Evolutionary conservation across 305 asterid species (phyloP).

Genomic region (Stenogyne calaminthoides): DNA sequence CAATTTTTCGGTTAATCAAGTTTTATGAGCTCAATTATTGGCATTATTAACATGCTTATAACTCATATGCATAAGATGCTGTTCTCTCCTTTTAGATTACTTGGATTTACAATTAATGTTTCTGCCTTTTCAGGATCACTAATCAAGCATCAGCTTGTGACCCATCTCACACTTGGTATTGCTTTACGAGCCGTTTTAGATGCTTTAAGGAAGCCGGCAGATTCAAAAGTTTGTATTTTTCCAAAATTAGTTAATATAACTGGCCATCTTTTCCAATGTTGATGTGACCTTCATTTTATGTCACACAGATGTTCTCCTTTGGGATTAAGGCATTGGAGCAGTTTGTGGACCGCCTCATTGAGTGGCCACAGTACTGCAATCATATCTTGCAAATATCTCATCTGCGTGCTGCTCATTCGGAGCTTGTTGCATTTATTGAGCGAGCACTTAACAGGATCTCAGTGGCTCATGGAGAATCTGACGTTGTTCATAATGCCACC

Average conservation of each 20-base stretch:
- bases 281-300: conserved; percentile 28
- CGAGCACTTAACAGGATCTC: conserved; percentile 71
- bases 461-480: conserved; percentile 76
- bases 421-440: conserved; percentile 74
- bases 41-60: conserved; percentile 10
- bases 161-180: conserved; percentile 91
- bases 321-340: conserved; percentile 95
- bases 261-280: conserved; percentile 21
- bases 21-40: conserved; percentile 6
- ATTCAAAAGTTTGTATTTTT: conserved; percentile 72
- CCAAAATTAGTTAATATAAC: conserved; percentile 10
- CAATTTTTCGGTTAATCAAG: conserved; percentile 17
- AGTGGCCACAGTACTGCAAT: conserved; percentile 99
- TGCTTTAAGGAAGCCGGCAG: conserved; percentile 93
- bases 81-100: conserved; percentile 6
- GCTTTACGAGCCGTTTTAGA: conserved; percentile 97
- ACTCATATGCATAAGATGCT: not conserved
- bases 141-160: conserved; percentile 93
- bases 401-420: conserved; percentile 74
- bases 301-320: conserved; percentile 86
- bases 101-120: conserved; percentile 21
- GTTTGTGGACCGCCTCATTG: conserved; percentile 90
- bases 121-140: conserved; percentile 71
- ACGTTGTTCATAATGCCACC: conserved; percentile 48
- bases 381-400: conserved; percentile 97